Evolutionary conservation across 768 basidiomycete species (phyloP).

Genomic region (Sarcodon sp.): DNA sequence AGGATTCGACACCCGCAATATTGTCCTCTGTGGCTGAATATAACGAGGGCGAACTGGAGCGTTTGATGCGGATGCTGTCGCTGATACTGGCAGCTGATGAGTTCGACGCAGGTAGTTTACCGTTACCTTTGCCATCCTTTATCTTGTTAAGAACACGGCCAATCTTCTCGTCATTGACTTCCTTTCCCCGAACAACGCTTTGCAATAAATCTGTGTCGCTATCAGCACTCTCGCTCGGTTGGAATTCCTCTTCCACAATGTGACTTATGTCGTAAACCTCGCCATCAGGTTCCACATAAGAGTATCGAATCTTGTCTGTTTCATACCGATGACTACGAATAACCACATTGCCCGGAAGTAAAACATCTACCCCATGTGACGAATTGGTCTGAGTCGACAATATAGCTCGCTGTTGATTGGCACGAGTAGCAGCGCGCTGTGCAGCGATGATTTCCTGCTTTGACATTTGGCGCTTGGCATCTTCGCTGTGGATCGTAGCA

Average conservation of each 20-base stretch:
- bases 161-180: conserved; percentile 54
- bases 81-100: conserved; percentile 10
- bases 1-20: neutral
- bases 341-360: conserved; percentile 74
- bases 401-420: conserved; percentile 67
- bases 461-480: conserved; percentile 20
- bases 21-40: conserved; percentile 29
- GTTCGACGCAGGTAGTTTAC: conserved; percentile 10
- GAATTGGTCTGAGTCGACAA: conserved; percentile 79
- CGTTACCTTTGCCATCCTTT: conserved; percentile 41
- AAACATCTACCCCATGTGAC: conserved; percentile 78
- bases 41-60: conserved; percentile 31
- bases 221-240: conserved; percentile 14
- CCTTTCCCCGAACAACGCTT: conserved; percentile 46
- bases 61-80: conserved; percentile 15
- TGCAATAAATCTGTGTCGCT: conserved; percentile 53
- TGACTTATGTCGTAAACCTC: conserved; percentile 91
- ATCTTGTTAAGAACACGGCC: conserved; percentile 69
- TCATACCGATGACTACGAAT: conserved; percentile 77
- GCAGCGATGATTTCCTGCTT: conserved; percentile 86
- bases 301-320: conserved; percentile 68
- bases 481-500: conserved; percentile 15
- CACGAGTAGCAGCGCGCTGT: conserved; percentile 76
- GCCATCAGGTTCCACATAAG: conserved; percentile 84
- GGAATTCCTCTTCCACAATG: conserved; percentile 75